A percentile compares a stretch with the other conserved stretches of the same genome.
Conservation (phyloP, 805 yeast genomes). For the Yamadazyma ubonensis region DNA sequence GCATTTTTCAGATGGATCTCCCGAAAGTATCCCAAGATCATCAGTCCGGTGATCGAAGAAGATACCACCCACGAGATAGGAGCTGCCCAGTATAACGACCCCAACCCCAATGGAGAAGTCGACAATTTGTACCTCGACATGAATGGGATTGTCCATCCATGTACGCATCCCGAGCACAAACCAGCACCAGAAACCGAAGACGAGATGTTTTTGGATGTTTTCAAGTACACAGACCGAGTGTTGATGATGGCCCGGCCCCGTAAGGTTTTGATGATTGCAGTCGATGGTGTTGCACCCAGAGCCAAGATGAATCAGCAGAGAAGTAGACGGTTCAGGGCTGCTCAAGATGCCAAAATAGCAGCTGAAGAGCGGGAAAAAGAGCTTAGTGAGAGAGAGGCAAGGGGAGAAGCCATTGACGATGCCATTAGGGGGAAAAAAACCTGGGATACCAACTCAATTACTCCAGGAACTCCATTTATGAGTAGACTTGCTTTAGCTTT, state of each 20-base stretch:
- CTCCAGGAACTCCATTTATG: conserved; percentile 99
- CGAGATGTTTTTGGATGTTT: conserved; percentile 93
- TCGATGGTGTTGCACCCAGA: conserved; percentile 98
- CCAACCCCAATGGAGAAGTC: conserved; percentile 94
- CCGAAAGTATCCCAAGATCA: conserved; percentile 87
- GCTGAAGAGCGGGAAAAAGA: conserved; percentile 67
- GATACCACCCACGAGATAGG: conserved; percentile 58
- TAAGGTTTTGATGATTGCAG: conserved; percentile 89
- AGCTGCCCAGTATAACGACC: conserved; percentile 66
- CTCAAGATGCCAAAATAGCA: conserved; percentile 82
- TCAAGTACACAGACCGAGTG: conserved; percentile 89
- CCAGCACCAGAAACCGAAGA: conserved; percentile 97
- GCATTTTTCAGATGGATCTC: conserved; percentile 97
- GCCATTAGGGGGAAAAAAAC: conserved; percentile 69
- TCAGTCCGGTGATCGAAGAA: conserved; percentile 85
- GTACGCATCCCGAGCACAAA: conserved; percentile 95
- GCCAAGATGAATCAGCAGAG: conserved; percentile 98
- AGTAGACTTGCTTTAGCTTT: conserved; percentile 78
- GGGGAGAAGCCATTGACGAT: conserved; percentile 77
- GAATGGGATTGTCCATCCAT: conserved; percentile 99
- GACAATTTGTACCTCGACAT: conserved; percentile 93
- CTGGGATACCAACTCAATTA: conserved; percentile 96
- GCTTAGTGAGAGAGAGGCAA: conserved; percentile 53
- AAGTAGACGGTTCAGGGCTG: conserved; percentile 88
- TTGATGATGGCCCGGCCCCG: conserved; percentile 93